Conservation (phyloP, 2,329 filamentous ascomycete species). For the Knufia petricola region DNA sequence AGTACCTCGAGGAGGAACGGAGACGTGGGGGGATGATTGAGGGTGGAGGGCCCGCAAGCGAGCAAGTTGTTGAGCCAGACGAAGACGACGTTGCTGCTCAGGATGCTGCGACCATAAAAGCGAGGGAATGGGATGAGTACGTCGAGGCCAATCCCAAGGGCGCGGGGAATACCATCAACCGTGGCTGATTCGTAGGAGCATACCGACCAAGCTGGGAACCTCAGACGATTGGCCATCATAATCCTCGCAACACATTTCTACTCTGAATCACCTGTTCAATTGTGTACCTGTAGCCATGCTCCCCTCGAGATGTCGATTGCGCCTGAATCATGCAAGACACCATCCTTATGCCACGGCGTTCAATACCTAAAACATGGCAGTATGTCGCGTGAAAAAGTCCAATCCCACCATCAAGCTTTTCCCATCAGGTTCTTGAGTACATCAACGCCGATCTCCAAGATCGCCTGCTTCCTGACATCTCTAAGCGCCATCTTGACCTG, state of each 20-base stretch:
- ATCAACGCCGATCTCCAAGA: constrained; percentile 62
- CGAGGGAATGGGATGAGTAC: constrained; percentile 90
- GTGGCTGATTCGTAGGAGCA: constrained; percentile 32
- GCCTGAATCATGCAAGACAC: too few species aligned
- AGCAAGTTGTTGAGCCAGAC: constrained; percentile 60
- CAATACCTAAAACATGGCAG: too few species aligned
- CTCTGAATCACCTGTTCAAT: too few species aligned
- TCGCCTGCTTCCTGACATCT: constrained; percentile 57
- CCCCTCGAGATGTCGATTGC: too few species aligned
- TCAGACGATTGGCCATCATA: too few species aligned
- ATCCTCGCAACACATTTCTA: too few species aligned
- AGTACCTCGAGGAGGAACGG: constrained; percentile 89
- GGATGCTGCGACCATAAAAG: constrained; percentile 87
- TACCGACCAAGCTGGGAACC: constrained; percentile 9
- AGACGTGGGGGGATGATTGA: constrained; percentile 80
- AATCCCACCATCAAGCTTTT: background rate
- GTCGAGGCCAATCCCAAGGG: constrained; percentile 75
- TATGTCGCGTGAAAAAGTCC: too few species aligned
- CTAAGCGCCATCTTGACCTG: constrained; percentile 60
- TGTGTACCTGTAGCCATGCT: too few species aligned
- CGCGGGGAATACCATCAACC: constrained; percentile 41
- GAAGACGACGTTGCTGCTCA: constrained; percentile 85
- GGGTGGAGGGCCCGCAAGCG: constrained; percentile 71
- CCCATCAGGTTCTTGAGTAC: constrained; percentile 49
- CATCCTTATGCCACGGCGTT: too few species aligned